phyloP scores from a whole-genome alignment of 306 rosid genomes.

The Lathyrus tuberosus region DNA sequence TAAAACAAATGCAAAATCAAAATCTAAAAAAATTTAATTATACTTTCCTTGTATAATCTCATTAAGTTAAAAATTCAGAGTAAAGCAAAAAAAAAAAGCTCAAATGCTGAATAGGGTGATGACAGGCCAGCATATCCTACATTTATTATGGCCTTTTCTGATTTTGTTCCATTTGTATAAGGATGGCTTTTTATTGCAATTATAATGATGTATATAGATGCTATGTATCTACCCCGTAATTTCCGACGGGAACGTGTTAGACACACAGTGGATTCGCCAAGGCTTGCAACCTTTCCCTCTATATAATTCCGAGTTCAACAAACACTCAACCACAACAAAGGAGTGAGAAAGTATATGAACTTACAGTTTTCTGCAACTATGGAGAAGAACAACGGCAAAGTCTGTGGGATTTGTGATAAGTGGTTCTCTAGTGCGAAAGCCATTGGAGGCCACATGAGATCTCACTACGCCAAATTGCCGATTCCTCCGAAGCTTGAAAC shows the following conservation, averaged over 20 bases:
- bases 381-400: slow-evolving; percentile 40
- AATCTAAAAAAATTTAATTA: slow-evolving; percentile 8
- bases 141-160: slow-evolving; percentile 39
- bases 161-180: slow-evolving; percentile 42
- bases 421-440: slow-evolving; percentile 61
- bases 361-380: slow-evolving; percentile 37
- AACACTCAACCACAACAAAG: slow-evolving; percentile 14
- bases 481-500: slow-evolving; percentile 45
- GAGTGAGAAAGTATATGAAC: slow-evolving; percentile 7
- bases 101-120: no score
- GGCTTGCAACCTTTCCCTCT: slow-evolving; percentile 43
- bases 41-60: background rate
- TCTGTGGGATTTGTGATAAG: slow-evolving; percentile 58
- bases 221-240: background rate
- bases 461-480: slow-evolving; percentile 54
- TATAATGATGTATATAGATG: background rate
- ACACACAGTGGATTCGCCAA: background rate
- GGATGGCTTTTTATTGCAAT: slow-evolving; percentile 2
- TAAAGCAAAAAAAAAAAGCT: no score
- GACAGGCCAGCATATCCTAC: background rate
- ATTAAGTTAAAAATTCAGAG: no score
- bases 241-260: background rate
- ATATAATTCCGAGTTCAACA: slow-evolving; percentile 13
- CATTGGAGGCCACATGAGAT: slow-evolving; percentile 80
- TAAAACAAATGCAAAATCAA: slow-evolving; percentile 34